phyloP scores from a whole-genome alignment of 192 early-diverging fungal genomes.

The Dimargaris verticillata region DNA sequence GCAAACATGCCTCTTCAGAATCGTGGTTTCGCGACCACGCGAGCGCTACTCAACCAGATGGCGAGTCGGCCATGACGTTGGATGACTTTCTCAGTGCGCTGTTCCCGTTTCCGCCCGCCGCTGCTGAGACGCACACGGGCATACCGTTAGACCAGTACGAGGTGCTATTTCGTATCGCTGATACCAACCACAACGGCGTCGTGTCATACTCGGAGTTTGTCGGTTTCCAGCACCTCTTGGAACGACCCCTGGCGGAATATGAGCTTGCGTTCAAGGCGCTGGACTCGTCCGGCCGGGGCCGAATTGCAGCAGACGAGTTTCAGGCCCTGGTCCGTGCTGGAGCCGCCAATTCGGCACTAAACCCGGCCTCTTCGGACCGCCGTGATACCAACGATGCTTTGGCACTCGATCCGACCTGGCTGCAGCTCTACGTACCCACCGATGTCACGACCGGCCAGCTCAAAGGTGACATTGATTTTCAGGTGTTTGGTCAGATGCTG shows the following conservation, averaged over 20 bases:
- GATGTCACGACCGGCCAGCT: neutral
- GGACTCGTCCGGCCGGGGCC: conserved; percentile 15
- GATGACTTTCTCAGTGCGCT: conserved; percentile 26
- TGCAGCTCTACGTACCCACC: conserved; percentile 19
- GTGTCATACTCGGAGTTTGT: conserved; percentile 33
- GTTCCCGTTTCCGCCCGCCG: conserved; percentile 13
- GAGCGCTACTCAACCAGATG: conserved; percentile 19
- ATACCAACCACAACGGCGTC: conserved; percentile 18
- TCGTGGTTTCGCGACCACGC: conserved; percentile 21
- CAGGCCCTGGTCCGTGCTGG: conserved; percentile 16
- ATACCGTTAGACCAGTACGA: conserved; percentile 13
- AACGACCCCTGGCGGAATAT: conserved; percentile 30
- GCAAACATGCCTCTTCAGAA: no score
- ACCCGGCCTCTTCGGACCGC: conserved; percentile 11
- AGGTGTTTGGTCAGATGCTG: conserved; percentile 24
- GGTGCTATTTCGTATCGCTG: conserved; percentile 33
- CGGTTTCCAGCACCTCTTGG: conserved; percentile 29
- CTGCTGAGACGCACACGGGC: neutral
- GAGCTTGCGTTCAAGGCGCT: conserved; percentile 29
- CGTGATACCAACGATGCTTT: neutral
- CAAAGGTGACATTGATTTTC: conserved; percentile 16
- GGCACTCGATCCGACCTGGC: conserved; percentile 20
- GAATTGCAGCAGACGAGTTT: conserved; percentile 24
- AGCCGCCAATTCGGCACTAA: conserved; percentile 17
- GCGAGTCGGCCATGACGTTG: conserved; percentile 17